These are phyloP conservation scores for Platanus orientalis DNA, from an alignment of 164 flowering plant species.

Conservation along the genomic window DNA sequence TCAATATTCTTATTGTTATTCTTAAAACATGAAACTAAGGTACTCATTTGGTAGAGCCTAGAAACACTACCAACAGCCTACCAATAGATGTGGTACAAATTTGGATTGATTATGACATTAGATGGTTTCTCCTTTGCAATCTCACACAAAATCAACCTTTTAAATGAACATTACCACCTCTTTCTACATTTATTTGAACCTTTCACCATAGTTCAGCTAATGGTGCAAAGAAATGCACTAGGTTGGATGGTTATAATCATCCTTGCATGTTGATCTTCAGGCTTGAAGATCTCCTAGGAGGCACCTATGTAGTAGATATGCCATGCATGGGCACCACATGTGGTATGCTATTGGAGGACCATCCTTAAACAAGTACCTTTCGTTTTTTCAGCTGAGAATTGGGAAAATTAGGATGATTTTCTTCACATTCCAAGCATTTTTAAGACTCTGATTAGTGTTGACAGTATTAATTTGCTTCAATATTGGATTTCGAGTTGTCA, in stretches of 20 bases:
- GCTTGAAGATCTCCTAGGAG: background rate
- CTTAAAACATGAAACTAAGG: background rate
- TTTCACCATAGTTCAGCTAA: no score
- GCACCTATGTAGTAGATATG: no score
- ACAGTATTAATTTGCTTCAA: slow-evolving; percentile 76
- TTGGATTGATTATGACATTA: background rate
- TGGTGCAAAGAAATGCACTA: background rate
- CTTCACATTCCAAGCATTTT: slow-evolving; percentile 93
- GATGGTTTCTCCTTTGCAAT: no score
- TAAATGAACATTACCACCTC: background rate
- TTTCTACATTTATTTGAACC: no score
- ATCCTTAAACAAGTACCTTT: background rate
- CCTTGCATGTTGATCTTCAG: slow-evolving; percentile 1
- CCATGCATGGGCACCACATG: background rate
- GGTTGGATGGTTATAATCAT: background rate
- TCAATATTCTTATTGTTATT: background rate
- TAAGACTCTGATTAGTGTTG: slow-evolving; percentile 72
- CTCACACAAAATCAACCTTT: background rate
- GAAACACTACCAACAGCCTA: background rate
- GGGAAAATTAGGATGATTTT: background rate
- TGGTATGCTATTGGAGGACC: slow-evolving; percentile 4
- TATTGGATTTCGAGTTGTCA: no score
- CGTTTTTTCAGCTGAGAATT: background rate
- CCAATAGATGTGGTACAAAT: background rate
- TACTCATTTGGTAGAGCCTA: background rate